Conservation (phyloP, 371 early-diverging fungal genomes). For the Mortierella polycephala region DNA sequence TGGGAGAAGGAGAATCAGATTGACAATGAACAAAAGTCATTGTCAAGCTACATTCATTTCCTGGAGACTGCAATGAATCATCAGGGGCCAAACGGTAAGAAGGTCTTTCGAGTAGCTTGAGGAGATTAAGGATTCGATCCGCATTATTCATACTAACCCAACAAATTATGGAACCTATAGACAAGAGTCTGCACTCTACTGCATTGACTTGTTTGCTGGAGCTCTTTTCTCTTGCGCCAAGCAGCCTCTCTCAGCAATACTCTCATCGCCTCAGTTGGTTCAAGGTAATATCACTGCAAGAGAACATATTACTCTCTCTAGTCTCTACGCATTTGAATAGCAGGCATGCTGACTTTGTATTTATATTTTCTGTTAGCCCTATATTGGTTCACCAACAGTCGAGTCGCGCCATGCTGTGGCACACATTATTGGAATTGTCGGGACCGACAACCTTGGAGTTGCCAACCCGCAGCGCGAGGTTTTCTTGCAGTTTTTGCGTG, state of each 20-base stretch:
- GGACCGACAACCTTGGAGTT: slow-evolving; percentile 60
- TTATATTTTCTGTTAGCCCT: slow-evolving; percentile 51
- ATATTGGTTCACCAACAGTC: slow-evolving; percentile 66
- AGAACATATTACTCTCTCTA: background rate
- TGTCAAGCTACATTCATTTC: slow-evolving; percentile 55
- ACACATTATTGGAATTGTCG: slow-evolving; percentile 80
- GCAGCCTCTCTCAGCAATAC: slow-evolving; percentile 68
- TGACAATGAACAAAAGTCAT: slow-evolving; percentile 53
- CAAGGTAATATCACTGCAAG: slow-evolving; percentile 43
- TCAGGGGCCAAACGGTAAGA: slow-evolving; percentile 38
- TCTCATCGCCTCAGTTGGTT: slow-evolving; percentile 69
- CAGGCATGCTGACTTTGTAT: background rate
- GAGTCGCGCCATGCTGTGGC: slow-evolving; percentile 76
- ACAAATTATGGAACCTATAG: slow-evolving; percentile 38
- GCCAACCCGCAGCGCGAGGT: slow-evolving; percentile 51
- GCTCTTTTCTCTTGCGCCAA: slow-evolving; percentile 77
- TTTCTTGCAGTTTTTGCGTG: slow-evolving; percentile 59
- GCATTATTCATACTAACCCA: background rate
- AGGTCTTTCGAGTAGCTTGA: background rate
- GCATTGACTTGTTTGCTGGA: slow-evolving; percentile 79
- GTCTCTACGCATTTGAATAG: background rate
- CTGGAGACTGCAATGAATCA: slow-evolving; percentile 40
- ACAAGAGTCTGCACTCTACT: slow-evolving; percentile 61
- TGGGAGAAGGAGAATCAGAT: slow-evolving; percentile 57
- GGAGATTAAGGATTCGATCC: background rate